These are phyloP conservation scores for Macrolepiota albuminosa DNA, from an alignment of 768 basidiomycete species.

Conservation along the genomic window DNA sequence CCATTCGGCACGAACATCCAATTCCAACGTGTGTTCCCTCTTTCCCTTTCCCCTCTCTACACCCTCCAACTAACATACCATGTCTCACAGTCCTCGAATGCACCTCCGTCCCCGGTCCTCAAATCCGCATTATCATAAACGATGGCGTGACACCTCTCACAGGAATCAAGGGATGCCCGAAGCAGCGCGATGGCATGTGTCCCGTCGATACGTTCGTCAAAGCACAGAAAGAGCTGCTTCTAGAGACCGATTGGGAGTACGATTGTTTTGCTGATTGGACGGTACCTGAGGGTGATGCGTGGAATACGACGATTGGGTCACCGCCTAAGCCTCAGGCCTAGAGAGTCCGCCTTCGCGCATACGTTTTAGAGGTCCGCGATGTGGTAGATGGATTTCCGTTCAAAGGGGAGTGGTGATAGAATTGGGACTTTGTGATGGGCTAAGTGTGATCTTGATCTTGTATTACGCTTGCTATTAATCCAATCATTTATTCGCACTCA, in stretches of 20 bases:
- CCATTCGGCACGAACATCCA: constrained; percentile 89
- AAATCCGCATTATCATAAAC: constrained; percentile 84
- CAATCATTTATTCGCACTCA: too few species aligned
- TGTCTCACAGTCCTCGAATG: constrained; percentile 56
- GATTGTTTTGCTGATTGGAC: constrained; percentile 77
- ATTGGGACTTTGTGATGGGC: too few species aligned
- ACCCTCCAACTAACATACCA: constrained; percentile 6
- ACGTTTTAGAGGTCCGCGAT: neutral
- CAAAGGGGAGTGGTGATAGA: neutral
- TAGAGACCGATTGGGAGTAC: constrained; percentile 65
- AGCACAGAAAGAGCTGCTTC: constrained; percentile 63
- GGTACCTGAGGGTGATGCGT: constrained; percentile 57
- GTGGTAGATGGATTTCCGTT: neutral
- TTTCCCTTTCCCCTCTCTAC: neutral
- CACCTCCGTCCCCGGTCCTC: constrained; percentile 38
- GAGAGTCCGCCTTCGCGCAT: neutral
- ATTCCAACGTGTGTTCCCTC: constrained; percentile 64
- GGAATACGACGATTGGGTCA: constrained; percentile 74
- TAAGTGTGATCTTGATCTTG: neutral
- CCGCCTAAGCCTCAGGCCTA: constrained; percentile 30
- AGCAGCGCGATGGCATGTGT: constrained; percentile 75
- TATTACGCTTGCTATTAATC: neutral
- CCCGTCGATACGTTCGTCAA: constrained; percentile 65
- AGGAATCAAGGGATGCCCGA: constrained; percentile 68
- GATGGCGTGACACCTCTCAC: constrained; percentile 83